Conservation (phyloP, 345 rosid genomes). For the Melastoma malabathricum region DNA sequence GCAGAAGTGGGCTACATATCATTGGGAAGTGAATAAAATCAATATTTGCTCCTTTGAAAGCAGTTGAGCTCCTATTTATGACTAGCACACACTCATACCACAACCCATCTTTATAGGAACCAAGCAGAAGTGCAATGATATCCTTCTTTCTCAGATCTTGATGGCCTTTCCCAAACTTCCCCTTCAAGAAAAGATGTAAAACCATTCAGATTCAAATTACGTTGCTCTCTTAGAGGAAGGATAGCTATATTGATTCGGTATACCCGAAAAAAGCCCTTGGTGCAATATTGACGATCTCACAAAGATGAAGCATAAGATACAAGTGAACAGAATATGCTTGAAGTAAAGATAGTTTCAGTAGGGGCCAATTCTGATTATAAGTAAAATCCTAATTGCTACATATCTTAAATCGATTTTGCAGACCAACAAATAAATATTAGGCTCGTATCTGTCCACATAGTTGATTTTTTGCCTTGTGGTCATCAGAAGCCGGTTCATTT, state of each 20-base stretch:
- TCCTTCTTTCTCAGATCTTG: slow-evolving; percentile 54
- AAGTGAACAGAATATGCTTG: neutral
- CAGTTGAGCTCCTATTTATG: too few species aligned
- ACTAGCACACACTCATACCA: slow-evolving; percentile 25
- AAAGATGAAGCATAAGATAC: slow-evolving; percentile 8
- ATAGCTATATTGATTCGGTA: too few species aligned
- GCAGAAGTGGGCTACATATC: slow-evolving; percentile 34
- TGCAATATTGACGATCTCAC: too few species aligned
- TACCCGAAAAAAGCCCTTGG: too few species aligned
- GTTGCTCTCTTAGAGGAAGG: too few species aligned
- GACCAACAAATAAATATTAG: slow-evolving; percentile 22
- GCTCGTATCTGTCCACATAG: slow-evolving; percentile 85
- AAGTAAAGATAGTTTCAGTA: neutral
- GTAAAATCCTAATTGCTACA: too few species aligned
- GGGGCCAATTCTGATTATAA: too few species aligned
- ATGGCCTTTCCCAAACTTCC: slow-evolving; percentile 30
- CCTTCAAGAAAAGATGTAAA: slow-evolving; percentile 2
- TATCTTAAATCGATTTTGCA: neutral
- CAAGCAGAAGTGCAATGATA: slow-evolving; percentile 41
- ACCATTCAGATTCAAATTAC: slow-evolving; percentile 1
- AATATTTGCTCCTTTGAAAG: too few species aligned
- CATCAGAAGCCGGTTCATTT: slow-evolving; percentile 63
- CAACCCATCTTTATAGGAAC: slow-evolving; percentile 34
- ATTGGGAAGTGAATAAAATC: slow-evolving; percentile 8
- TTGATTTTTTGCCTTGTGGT: slow-evolving; percentile 41